Evolutionary conservation across 495 filamentous ascomycete genomes (phyloP), one percentile per base, ranked within the genome.

Genomic region (Podospora pseudoanserina): DNA sequence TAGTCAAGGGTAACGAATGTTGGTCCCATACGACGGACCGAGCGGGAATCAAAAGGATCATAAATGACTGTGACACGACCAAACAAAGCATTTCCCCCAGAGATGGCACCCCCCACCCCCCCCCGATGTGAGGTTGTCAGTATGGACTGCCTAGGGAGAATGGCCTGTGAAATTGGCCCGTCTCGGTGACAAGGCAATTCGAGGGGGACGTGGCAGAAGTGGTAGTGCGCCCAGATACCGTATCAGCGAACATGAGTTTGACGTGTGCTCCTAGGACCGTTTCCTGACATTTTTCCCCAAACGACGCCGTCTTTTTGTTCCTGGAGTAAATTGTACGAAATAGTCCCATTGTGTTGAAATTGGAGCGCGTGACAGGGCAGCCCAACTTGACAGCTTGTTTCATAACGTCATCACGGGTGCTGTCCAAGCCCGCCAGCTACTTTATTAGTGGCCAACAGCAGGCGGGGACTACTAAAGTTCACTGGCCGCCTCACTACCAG

Each of bases 1-100:
- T 79, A 78, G 75, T 79, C 78, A 78, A 79, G 79, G 55, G 78
- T 79, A 82, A 82, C 79, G 76, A 77, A 68, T 70, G 70, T 75
- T 71, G 72, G 74, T 77, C 71, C 60, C 65, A 70, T 23, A 73
- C 60, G 68, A 67, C 66, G 71, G 73, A 75, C 67, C 70, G 72
- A 76, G 76, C 67, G 72, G 77, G 79, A 79, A 76, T 72, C 74
- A 77, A 79, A 78, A 74, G 70, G 74, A 76, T 69, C 60, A 72
- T 28, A 71, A 72, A 71, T 69, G 67, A 75, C 72, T 73, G 63
- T 73, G 75, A 75, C 68, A 67, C 73, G 70, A 68, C 63, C 63
- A 70, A 18, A 62, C 60, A 64, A 66, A 60, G 59, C 69, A 63
- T 66, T 55, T 68, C 7, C 26, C 61, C 63, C 69, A 68, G 63